Percentiles rank a stretch among this genome's conserved stretches.
Evolutionary conservation across 2,329 filamentous ascomycete genomes (phyloP).

Genomic region (Curvularia spicifera): DNA sequence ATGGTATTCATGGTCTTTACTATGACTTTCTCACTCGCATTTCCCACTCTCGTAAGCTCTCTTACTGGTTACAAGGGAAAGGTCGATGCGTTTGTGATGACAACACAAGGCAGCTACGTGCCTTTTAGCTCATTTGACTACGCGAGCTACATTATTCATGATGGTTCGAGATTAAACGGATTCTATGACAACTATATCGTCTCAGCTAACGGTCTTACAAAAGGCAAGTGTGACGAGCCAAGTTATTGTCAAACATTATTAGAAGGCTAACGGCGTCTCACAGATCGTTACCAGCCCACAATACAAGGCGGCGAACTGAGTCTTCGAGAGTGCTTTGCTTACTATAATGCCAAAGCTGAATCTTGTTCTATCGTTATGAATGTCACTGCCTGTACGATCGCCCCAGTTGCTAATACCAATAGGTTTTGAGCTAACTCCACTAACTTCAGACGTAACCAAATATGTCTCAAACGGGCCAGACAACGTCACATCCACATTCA

Average conservation of each 20-base stretch:
- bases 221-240: not conserved
- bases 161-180: conserved; percentile 20
- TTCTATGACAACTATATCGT: conserved; percentile 8
- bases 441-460: not conserved
- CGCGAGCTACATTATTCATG: conserved; percentile 21
- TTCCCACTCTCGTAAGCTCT: conserved; percentile 29
- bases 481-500: conserved; percentile 11
- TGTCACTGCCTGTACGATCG: not conserved
- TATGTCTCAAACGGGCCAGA: not conserved
- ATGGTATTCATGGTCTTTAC: conserved; percentile 30
- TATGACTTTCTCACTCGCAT: conserved; percentile 23
- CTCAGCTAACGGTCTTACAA: not conserved
- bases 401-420: not conserved
- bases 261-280: not conserved
- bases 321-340: too few species aligned
- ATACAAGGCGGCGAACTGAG: not conserved
- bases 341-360: not conserved
- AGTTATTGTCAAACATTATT: not conserved
- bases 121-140: conserved; percentile 14
- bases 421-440: not conserved
- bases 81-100: conserved; percentile 16
- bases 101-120: conserved; percentile 12
- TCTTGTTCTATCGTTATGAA: not conserved
- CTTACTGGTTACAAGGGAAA: conserved; percentile 30
- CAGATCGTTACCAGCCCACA: not conserved